Conservation (phyloP, 78 protist species). For the Speleostelium caveatum region DNA sequence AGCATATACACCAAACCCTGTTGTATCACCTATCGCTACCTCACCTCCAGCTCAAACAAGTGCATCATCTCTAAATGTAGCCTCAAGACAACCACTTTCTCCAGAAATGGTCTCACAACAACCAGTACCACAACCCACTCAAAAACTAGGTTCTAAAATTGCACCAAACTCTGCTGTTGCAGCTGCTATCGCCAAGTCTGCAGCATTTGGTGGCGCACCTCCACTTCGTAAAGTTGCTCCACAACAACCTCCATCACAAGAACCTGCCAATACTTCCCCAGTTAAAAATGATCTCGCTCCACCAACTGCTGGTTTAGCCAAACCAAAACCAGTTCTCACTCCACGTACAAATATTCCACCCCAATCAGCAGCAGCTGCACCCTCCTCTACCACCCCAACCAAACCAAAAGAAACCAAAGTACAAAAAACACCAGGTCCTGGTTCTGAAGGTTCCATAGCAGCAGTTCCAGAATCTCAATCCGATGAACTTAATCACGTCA, state of each 20-base stretch:
- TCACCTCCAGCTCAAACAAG: neutral
- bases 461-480: slow-evolving; percentile 58
- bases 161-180: slow-evolving; percentile 61
- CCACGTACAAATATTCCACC: slow-evolving; percentile 22
- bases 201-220: slow-evolving; percentile 44
- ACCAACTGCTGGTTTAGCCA: neutral
- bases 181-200: slow-evolving; percentile 33
- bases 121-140: slow-evolving; percentile 10
- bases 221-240: slow-evolving; percentile 45
- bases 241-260: neutral
- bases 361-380: slow-evolving; percentile 7
- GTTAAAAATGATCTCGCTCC: too few relatives aligned
- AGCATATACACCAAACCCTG: neutral
- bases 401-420: neutral
- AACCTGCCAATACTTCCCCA: slow-evolving; percentile 16
- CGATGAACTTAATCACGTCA: slow-evolving; percentile 31
- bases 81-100: slow-evolving; percentile 19
- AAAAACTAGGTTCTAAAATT: slow-evolving; percentile 31
- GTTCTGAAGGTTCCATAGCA: slow-evolving; percentile 5
- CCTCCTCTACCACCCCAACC: slow-evolving; percentile 2
- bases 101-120: neutral
- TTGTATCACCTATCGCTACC: neutral
- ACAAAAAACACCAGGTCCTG: neutral
- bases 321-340: slow-evolving; percentile 34
- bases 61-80: slow-evolving; percentile 13